Conservation (phyloP, 768 basidiomycete species). For the Porphyrellus cyaneotinctus region DNA sequence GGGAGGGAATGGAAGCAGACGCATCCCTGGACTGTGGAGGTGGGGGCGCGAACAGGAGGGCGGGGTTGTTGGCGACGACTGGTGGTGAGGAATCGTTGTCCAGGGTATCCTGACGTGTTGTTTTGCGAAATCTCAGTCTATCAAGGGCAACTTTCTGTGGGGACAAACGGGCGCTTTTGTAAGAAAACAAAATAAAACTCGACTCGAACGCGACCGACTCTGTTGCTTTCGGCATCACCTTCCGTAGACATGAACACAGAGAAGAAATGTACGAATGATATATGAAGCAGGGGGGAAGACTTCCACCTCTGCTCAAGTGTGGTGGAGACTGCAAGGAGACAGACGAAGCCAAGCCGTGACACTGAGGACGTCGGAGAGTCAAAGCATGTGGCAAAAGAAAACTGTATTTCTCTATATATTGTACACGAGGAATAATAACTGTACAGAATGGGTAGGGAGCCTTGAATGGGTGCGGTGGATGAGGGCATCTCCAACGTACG, state of each 20-base stretch:
- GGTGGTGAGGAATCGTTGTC: slow-evolving; percentile 39
- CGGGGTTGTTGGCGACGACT: slow-evolving; percentile 63
- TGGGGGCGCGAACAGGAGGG: slow-evolving; percentile 34
- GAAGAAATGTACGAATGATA: slow-evolving; percentile 16
- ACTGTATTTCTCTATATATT: slow-evolving; percentile 36
- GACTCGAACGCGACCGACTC: slow-evolving; percentile 43
- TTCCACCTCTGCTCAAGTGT: slow-evolving; percentile 16
- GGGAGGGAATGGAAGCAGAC: slow-evolving; percentile 59
- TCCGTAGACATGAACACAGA: slow-evolving; percentile 44
- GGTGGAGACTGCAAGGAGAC: slow-evolving; percentile 20
- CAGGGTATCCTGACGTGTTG: slow-evolving; percentile 28
- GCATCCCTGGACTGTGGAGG: slow-evolving; percentile 75
- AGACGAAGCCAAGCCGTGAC: slow-evolving; percentile 31
- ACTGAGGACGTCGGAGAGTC: slow-evolving; percentile 50
- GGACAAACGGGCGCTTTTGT: slow-evolving; percentile 30
- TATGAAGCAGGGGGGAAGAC: slow-evolving; percentile 11
- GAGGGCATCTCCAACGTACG: background rate
- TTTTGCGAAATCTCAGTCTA: slow-evolving; percentile 47
- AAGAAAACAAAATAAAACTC: slow-evolving; percentile 28
- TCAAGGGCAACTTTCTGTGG: slow-evolving; percentile 42
- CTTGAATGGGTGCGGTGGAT: background rate
- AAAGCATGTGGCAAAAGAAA: slow-evolving; percentile 44
- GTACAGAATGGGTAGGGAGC: slow-evolving; percentile 16
- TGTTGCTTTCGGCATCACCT: slow-evolving; percentile 42
- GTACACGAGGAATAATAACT: slow-evolving; percentile 25